A percentile compares a stretch with the other conserved stretches of the same genome.
Conservation (phyloP, 2,329 filamentous ascomycete species). For the Talaromyces sp. region DNA sequence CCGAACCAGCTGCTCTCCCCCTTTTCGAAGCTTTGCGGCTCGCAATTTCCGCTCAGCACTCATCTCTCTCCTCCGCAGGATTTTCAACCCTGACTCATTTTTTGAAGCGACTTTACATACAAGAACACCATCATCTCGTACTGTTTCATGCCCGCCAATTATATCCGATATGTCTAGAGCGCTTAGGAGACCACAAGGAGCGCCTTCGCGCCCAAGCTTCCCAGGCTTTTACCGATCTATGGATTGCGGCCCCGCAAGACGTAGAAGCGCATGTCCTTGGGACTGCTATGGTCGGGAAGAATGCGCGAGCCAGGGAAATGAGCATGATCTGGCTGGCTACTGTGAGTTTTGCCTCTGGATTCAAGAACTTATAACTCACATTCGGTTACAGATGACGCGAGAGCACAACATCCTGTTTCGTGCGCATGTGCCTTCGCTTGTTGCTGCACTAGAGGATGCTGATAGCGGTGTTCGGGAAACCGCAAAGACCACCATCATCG, state of each 20-base stretch:
- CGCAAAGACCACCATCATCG: constrained; percentile 78
- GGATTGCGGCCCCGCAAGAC: constrained; percentile 64
- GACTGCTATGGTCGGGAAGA: constrained; percentile 73
- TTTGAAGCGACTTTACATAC: constrained; percentile 77
- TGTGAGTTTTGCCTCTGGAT: constrained; percentile 44
- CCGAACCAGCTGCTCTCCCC: constrained; percentile 64
- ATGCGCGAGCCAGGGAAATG: constrained; percentile 77
- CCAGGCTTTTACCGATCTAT: constrained; percentile 75
- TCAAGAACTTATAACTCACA: not conserved
- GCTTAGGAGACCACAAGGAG: constrained; percentile 84
- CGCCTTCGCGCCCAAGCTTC: constrained; percentile 72
- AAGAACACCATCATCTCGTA: constrained; percentile 71
- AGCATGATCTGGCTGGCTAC: constrained; percentile 81
- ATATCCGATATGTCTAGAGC: constrained; percentile 73
- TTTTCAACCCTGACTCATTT: constrained; percentile 87
- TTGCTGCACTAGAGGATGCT: constrained; percentile 84
- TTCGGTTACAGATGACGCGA: constrained; percentile 65
- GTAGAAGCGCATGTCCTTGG: constrained; percentile 79
- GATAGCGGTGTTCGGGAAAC: constrained; percentile 82
- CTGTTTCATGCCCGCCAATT: constrained; percentile 68
- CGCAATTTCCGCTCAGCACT: constrained; percentile 73
- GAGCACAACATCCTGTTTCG: constrained; percentile 78
- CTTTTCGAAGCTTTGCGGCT: constrained; percentile 80
- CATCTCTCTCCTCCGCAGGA: constrained; percentile 72
- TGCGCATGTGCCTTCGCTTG: constrained; percentile 74